Conservation (phyloP, 1,284 basidiomycete genomes). For the Caloboletus inedulis region DNA sequence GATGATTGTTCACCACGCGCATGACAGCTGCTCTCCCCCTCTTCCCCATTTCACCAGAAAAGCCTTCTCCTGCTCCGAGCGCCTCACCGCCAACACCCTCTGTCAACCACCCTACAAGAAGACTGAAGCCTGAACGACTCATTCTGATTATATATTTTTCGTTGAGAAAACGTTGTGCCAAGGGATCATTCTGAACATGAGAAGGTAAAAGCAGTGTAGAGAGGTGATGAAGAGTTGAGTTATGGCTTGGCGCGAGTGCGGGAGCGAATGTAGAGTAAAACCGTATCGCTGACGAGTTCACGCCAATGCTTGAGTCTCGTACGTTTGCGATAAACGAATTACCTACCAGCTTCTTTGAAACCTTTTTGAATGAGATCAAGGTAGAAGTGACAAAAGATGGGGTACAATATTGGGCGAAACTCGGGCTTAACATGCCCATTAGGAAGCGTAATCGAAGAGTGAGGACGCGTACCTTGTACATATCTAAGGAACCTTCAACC, state of each 20-base stretch:
- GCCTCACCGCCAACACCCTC: conserved; percentile 88
- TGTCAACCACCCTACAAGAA: conserved; percentile 94
- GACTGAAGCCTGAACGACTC: conserved; percentile 88
- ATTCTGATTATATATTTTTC: conserved; percentile 92
- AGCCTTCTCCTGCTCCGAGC: conserved; percentile 76
- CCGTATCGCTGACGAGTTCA: conserved; percentile 48
- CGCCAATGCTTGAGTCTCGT: background rate
- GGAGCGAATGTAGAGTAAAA: conserved; percentile 76
- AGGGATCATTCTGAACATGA: conserved; percentile 82
- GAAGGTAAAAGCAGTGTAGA: conserved; percentile 80
- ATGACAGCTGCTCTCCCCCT: conserved; percentile 82
- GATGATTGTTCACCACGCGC: conserved; percentile 90
- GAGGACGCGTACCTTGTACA: conserved; percentile 63
- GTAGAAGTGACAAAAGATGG: conserved; percentile 97
- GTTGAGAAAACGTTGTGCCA: conserved; percentile 82
- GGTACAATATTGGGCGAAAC: conserved; percentile 89
- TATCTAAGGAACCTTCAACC: conserved; percentile 87
- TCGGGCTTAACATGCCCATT: conserved; percentile 64
- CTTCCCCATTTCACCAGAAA: conserved; percentile 77
- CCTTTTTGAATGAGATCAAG: conserved; percentile 91
- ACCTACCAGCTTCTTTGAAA: conserved; percentile 79
- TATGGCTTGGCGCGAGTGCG: conserved; percentile 71
- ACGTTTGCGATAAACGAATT: background rate
- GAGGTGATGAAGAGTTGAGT: conserved; percentile 74
- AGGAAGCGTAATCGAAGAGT: conserved; percentile 7